Evolutionary conservation across 1,139 yeast species (phyloP), one percentile per base, ranked within the genome.

Genomic region (Diutina mesorugosa): DNA sequence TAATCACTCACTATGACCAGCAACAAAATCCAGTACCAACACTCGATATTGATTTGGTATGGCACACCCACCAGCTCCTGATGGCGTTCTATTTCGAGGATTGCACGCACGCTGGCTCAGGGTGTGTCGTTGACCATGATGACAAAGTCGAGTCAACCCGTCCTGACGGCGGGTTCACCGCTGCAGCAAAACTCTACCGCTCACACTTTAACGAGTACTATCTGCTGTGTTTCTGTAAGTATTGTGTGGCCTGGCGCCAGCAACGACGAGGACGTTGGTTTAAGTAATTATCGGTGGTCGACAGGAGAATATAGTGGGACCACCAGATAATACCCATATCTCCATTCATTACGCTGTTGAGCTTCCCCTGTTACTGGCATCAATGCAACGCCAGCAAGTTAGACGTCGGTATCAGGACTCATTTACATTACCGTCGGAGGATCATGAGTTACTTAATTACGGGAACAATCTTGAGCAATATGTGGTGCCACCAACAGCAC

Each of bases 61-160:
- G 78, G 77, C 76, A 71, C 57, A 72, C 77, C 8, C 76, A 73
- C 58, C 75, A 70, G 58, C 62, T 73, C 38, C 61, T 65, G 4
- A 65, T 68, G 51, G 56, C 54, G 21, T 60, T 60, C 30, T 73
- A 74, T 59, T 63, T 64, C 53, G 55, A 61, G 1, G 66, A 64
- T 55, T 67, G 70, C 55, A 55, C 58, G 35, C 50, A 52, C 6
- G 52, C 56, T 60, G n/a, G 53, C 53, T 4, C 45, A 21, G 51
- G 51, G 45, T 29, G 47, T 29, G 64, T 68, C 30, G 59, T 69
- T 35, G 69, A 69, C 60, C 72, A 69, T 54, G 69, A 69, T 52
- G 72, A 69, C 56, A 68, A 68, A 58, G 62, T 69, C 28, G 69
- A 64, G 21, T 66, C 62, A 47, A 58, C 62, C 3, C 55, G 62